Base-by-base conservation (phyloP, 2,329 filamentous ascomycete genomes). In the Monosporascus sp. region DNA sequence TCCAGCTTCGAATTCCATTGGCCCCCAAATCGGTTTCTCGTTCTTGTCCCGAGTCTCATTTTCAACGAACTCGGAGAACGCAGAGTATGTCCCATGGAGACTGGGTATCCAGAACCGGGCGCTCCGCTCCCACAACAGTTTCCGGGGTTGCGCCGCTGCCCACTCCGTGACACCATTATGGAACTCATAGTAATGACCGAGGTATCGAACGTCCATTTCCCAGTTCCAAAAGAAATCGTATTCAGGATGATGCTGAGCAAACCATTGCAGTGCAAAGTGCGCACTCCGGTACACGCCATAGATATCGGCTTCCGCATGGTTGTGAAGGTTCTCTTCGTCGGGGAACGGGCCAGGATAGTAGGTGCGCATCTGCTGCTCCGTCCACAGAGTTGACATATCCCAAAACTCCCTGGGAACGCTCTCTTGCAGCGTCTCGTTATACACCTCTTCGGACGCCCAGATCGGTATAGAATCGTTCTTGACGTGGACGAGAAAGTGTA, bases 321-420 rank as follows among this genome's bases (percentile, higher is more conserved):
- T 68, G n/a, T 71, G 69, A 60, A 81, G 53, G 28, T 65, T 65
- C 22, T 65, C 80, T 52, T 80, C 79, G 45, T 82, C 79, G 61
- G 84, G 82, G 7, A 86, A 78, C 26, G 79, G 81, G 1, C 74
- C 74, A 69, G 70, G 44, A 63, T 88, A 89, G 68, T 86, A 81
- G 58, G 84, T 75, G 53, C 76, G 72, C 81, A 88, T 86, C 65
- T 85, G 82, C 58, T 78, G 72, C 64, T 87, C 85, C 1, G 84
- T 86, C 85, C 85, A 88, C 14, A 88, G 72, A 0, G 81, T 86
- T 20, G 81, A 81, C 72, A 88, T 84, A 56, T 80, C 82, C 67
- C 78, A 82, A 66, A 89, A 88, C 60, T 88, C 86, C 60, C 80
- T 74, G 0, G 86, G 71, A 69, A 83, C 65, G 61, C 83, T 73